A percentile compares a stretch with the other conserved stretches of the same genome.
phyloP scores from a whole-genome alignment of 2,329 filamentous ascomycete genomes.

The Alternaria brassicae region DNA sequence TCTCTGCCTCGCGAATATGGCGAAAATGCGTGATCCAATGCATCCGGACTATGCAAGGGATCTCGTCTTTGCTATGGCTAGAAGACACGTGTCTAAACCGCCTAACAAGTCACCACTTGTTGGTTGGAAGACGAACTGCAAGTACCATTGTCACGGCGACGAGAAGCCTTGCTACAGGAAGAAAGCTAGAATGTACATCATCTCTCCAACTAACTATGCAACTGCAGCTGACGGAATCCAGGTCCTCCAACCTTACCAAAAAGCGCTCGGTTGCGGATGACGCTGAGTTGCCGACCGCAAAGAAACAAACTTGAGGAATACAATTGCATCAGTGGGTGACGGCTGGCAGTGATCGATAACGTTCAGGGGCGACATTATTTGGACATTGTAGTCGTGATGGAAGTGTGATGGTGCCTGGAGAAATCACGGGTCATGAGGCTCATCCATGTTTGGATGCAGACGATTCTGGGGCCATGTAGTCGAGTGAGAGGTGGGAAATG shows the following conservation, averaged over 20 bases:
- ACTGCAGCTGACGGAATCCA: background rate
- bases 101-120: background rate
- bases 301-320: too few species aligned
- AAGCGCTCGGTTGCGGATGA: background rate
- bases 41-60: background rate
- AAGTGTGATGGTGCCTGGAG: too few species aligned
- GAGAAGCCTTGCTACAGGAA: background rate
- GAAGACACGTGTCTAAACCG: background rate
- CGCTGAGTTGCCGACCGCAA: too few species aligned
- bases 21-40: background rate
- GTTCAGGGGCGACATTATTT: too few species aligned
- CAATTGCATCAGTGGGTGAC: too few species aligned
- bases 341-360: too few species aligned
- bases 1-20: background rate
- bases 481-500: too few species aligned
- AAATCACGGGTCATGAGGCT: too few species aligned
- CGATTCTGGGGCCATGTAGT: too few species aligned
- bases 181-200: background rate
- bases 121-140: background rate
- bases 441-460: too few species aligned
- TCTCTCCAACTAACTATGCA: accelerated
- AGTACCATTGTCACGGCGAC: background rate
- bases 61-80: background rate
- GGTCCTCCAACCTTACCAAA: background rate
- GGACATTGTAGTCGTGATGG: too few species aligned